A percentile compares a stretch with the other conserved stretches of the same genome.
These are phyloP conservation scores for Phanerochaete sordida DNA, from an alignment of 768 basidiomycete species.

Conservation along the genomic window DNA sequence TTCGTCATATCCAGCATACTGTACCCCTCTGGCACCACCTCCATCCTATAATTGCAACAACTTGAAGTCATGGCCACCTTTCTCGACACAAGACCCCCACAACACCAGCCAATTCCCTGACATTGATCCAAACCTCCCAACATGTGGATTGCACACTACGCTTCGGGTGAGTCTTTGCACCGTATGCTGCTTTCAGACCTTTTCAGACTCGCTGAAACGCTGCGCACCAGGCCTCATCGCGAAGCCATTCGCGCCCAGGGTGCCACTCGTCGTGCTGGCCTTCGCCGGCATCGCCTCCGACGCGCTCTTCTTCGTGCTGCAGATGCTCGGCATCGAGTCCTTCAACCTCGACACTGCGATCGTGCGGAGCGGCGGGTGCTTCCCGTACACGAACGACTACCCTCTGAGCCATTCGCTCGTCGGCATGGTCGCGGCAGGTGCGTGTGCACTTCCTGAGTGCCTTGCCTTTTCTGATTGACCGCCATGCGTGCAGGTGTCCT, in stretches of 20 bases:
- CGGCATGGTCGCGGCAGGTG: slow-evolving; percentile 22
- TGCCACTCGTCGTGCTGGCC: slow-evolving; percentile 24
- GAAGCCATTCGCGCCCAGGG: slow-evolving; percentile 25
- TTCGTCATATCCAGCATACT: background rate
- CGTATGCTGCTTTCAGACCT: background rate
- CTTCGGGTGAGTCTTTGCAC: slow-evolving; percentile 4
- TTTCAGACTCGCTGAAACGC: background rate
- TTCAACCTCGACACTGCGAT: slow-evolving; percentile 23
- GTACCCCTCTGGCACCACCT: background rate
- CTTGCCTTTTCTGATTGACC: background rate
- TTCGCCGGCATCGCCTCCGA: slow-evolving; percentile 26
- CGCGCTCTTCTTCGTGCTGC: slow-evolving; percentile 26
- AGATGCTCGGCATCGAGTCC: slow-evolving; percentile 24
- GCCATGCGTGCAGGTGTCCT: slow-evolving; percentile 14
- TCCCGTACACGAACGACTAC: slow-evolving; percentile 31
- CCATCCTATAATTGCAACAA: background rate
- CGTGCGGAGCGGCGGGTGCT: slow-evolving; percentile 22
- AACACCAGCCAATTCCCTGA: background rate
- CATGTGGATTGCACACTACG: slow-evolving; percentile 16
- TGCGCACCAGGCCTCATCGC: slow-evolving; percentile 19
- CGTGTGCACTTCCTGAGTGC: background rate
- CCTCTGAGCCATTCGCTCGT: slow-evolving; percentile 29
- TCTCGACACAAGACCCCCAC: background rate
- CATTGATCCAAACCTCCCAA: background rate
- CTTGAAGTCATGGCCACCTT: background rate